phyloP scores from a whole-genome alignment of 148 eudicot species.

The Cornus florida region DNA sequence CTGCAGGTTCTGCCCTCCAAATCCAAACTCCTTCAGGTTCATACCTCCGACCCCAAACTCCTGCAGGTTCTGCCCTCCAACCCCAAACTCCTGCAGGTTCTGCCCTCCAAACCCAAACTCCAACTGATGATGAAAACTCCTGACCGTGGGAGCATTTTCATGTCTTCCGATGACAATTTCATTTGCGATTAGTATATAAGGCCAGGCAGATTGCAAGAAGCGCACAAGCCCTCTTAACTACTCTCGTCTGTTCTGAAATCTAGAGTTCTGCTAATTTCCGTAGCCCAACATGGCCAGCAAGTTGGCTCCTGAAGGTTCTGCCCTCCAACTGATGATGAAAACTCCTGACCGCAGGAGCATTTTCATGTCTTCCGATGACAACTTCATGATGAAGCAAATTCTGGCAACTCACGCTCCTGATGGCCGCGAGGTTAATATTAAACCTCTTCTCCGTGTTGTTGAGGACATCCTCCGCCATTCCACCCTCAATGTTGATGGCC shows the following conservation, averaged over 20 bases:
- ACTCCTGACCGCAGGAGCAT: constrained; percentile 13
- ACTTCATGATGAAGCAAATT: constrained; percentile 25
- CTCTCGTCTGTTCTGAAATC: no score
- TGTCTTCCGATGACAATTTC: no score
- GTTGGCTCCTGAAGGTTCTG: neutral
- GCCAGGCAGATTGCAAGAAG: neutral
- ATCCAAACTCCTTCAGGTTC: no score
- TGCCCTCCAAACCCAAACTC: no score
- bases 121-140: no score
- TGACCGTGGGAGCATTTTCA: no score
- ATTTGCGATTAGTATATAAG: neutral
- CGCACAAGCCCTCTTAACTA: neutral
- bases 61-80: no score
- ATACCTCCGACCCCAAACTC: no score
- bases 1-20: no score
- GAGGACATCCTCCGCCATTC: constrained; percentile 33
- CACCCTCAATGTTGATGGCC: neutral
- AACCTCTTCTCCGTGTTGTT: constrained; percentile 24
- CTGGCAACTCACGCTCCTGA: constrained; percentile 31
- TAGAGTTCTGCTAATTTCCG: no score
- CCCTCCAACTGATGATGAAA: constrained; percentile 20
- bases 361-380: constrained; percentile 27
- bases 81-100: no score
- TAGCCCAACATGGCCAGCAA: no score
- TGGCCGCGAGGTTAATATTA: constrained; percentile 22